phyloP scores from a whole-genome alignment of 2,329 filamentous ascomycete species.

The Ascomycota sp. region DNA sequence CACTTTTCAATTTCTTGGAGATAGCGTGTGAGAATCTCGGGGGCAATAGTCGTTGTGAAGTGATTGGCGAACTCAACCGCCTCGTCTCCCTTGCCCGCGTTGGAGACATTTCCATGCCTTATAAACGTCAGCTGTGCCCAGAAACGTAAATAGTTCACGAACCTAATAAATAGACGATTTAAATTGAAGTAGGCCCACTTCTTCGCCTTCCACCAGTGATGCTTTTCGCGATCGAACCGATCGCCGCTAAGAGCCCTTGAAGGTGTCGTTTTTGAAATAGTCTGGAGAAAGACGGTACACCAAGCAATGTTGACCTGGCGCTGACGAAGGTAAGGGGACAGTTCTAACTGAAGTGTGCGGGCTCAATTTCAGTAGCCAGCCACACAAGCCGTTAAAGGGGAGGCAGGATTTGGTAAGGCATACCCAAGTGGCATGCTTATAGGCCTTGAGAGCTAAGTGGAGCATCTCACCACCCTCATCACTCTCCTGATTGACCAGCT shows the following conservation, averaged over 20 bases:
- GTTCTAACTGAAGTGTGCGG: constrained; percentile 46
- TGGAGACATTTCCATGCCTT: constrained; percentile 76
- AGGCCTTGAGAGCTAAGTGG: constrained; percentile 83
- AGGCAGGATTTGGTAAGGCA: not conserved
- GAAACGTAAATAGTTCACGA: constrained; percentile 7
- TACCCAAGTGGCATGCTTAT: constrained; percentile 96
- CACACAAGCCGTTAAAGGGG: not conserved
- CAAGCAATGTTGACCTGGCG: constrained; percentile 77
- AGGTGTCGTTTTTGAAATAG: constrained; percentile 70
- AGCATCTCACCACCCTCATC: constrained; percentile 94
- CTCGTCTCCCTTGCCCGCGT: constrained; percentile 54
- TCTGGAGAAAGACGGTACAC: constrained; percentile 86
- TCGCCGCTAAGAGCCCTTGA: constrained; percentile 67
- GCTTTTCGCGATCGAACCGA: constrained; percentile 67
- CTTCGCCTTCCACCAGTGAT: constrained; percentile 99
- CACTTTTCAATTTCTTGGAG: constrained; percentile 90
- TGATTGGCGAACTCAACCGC: constrained; percentile 70
- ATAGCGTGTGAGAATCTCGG: constrained; percentile 90
- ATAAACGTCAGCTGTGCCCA: constrained; percentile 1
- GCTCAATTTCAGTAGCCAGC: not conserved
- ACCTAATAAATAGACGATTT: constrained; percentile 88
- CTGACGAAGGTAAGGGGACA: constrained; percentile 56
- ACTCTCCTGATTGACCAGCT: constrained; percentile 75
- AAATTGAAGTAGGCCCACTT: constrained; percentile 98
- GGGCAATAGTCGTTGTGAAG: constrained; percentile 80